Evolutionary conservation across 73 alveolate species (phyloP).

Genomic region (Diophrys appendiculata): DNA sequence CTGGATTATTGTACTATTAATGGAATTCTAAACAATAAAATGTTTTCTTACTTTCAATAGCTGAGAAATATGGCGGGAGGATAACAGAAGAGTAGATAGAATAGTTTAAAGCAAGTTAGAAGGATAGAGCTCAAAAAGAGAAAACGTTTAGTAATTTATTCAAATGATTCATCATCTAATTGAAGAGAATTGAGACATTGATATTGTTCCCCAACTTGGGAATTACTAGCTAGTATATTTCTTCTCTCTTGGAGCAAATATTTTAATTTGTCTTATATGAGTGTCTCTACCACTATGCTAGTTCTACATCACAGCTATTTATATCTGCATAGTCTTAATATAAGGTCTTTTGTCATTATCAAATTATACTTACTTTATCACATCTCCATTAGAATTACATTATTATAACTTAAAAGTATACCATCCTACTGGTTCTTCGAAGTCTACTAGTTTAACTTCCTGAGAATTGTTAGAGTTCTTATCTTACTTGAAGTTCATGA

Average conservation of each 20-base stretch:
- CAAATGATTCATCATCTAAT: neutral
- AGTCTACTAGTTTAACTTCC: conserved; percentile 91
- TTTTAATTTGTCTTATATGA: conserved; percentile 94
- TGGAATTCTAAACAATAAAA: too few species aligned
- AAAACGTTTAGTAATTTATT: too few species aligned
- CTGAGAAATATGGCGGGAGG: too few species aligned
- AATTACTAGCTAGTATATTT: conserved; percentile 25
- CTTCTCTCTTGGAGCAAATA: conserved; percentile 96
- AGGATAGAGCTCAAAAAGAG: too few species aligned
- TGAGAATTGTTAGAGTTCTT: conserved; percentile 91
- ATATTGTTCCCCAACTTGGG: neutral
- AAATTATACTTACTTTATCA: conserved; percentile 21
- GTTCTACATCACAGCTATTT: conserved; percentile 92
- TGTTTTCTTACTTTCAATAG: too few species aligned
- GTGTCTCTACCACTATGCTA: conserved; percentile 98
- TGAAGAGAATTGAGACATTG: neutral
- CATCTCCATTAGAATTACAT: conserved; percentile 58
- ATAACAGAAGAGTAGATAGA: too few species aligned
- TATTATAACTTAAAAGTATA: conserved; percentile 84
- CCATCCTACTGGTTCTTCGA: conserved; percentile 98
- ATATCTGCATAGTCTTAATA: conserved; percentile 88
- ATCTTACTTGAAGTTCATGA: conserved; percentile 87
- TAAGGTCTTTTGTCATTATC: conserved; percentile 71
- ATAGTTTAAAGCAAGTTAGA: too few species aligned
- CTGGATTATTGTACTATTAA: too few species aligned